Evolutionary conservation across 73 alveolate genomes (phyloP), one percentile per base, ranked within the genome.

Genomic region (Tetrahymena thermophila): DNA sequence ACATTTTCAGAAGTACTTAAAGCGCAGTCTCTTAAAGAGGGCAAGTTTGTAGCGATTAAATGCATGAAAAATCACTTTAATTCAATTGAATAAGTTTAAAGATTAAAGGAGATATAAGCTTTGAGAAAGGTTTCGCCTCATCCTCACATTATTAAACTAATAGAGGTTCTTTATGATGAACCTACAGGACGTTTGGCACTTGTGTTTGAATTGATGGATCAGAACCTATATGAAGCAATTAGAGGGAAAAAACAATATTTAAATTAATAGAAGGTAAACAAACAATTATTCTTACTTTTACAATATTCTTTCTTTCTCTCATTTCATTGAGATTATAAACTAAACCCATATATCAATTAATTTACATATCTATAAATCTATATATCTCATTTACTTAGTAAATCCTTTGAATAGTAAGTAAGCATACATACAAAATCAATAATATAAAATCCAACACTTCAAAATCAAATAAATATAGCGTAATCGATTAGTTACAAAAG

Each of bases 171-270:
- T 56, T 98, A 98, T 96, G 99, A 99, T 93, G 99, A 99, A 95
- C 99, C 99, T 21, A 98, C 99, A 8, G 99, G 99, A 16, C 97
- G 99, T 58, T 98, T 99, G 34, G 99, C 99, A 13, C 95, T 99
- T 35, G 99, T 99, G 6, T 99, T 99, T 94, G 99, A 99, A 95
- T 97, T 99, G 95, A 99, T 99, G 99, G 99, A 99, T 95, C 97
- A 96, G 99, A 98, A 98, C 96, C 95, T 99, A 96, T 99, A 98
- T 95, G 99, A 99, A 93, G 99, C 99, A 38, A 99, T 98, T 94
- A 98, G 98, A 96, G 96, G 96, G 7, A 94, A 94, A 58, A 94
- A 56, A 34, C 42, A 94, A 56, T 94, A 94, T 34, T 50, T 94
- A 31, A 94, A 94, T 94, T 94, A 94, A 21, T 94, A 94, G 85